Evolutionary conservation across 192 early-diverging fungal genomes (phyloP).

Genomic region (Podila horticola): DNA sequence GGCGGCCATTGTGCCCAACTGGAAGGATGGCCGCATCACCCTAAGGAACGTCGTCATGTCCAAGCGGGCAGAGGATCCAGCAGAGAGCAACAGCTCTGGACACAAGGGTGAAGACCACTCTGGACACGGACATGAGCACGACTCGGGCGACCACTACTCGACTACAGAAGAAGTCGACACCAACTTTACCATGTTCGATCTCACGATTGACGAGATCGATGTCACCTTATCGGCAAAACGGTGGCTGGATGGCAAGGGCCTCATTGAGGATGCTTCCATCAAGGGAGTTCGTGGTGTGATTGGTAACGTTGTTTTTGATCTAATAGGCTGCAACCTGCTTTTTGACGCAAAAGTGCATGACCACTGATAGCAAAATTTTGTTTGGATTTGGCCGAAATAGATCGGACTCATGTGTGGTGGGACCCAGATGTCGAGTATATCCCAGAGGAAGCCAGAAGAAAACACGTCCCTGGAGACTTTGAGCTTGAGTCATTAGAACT

Average conservation of each 20-base stretch:
- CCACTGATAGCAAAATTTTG: too few relatives aligned
- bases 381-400: constrained; percentile 27
- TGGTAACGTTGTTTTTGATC: constrained; percentile 37
- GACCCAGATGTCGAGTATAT: constrained; percentile 68
- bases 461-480: constrained; percentile 82
- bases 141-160: constrained; percentile 23
- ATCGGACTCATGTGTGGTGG: constrained; percentile 85
- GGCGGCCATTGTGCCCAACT: constrained; percentile 91
- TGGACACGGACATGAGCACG: constrained; percentile 48
- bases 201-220: constrained; percentile 83
- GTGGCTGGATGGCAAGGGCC: constrained; percentile 88
- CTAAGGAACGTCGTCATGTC: constrained; percentile 81
- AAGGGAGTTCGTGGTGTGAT: constrained; percentile 90
- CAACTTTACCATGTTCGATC: constrained; percentile 91
- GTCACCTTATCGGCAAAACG: constrained; percentile 87
- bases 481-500: constrained; percentile 83
- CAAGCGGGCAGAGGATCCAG: constrained; percentile 25
- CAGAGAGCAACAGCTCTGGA: background rate
- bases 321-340: background rate
- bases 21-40: constrained; percentile 88
- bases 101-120: constrained; percentile 50
- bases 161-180: constrained; percentile 60
- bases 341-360: too few relatives aligned
- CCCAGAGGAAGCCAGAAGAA: constrained; percentile 67
- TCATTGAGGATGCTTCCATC: constrained; percentile 84